Base-by-base conservation (phyloP, 331 rosid species). In the Acacia concinna region DNA sequence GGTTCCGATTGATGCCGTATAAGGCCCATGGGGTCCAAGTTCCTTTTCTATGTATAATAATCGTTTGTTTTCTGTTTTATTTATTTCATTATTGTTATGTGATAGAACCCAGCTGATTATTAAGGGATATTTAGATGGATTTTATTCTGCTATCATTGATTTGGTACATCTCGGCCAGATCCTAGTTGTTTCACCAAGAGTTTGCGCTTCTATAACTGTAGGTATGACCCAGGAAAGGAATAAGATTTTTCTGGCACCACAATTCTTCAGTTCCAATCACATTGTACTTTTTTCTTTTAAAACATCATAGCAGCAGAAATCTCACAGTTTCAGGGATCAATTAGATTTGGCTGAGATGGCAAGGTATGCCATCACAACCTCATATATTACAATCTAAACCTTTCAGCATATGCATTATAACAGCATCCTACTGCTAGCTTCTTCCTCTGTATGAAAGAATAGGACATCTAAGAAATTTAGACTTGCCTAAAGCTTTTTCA, bases 261-360 rank as follows among this genome's bases (percentile, higher is more conserved):
- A 52, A n/a, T 52, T n/a, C 28, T 52, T n/a, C 59, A 52, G 57
- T n/a, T 47, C 77, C 62, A 70, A 57, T 60, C 72, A 57, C n/a
- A 46, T 46, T 81, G 57, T 20, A 68, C 12, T 4, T 8, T 71
- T 56, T 30, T 20, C 41, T 18, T 47, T 8, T 4, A 15, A 6
- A 70, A 68, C 20, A 47, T 71, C 62, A 30, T 71, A 31, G 20
- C 31, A 49, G 46, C 76, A 72, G 32, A 71, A 49, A 32, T 71
- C 44, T 18, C 31, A 47, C 11, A 28, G 56, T 44, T 46, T 30
- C 27, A 27, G 14, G 34, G 63, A 47, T 49, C 21, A 47, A 49
- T 43, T 43, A 12, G 12, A 18, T 49, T 18, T 49, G 8, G 56
- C 44, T 44, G 44, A 32, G 17, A 31, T 72, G 51, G 4, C 64